Conservation (phyloP, 2,329 filamentous ascomycete genomes). For the Pyrenophora graminea region DNA sequence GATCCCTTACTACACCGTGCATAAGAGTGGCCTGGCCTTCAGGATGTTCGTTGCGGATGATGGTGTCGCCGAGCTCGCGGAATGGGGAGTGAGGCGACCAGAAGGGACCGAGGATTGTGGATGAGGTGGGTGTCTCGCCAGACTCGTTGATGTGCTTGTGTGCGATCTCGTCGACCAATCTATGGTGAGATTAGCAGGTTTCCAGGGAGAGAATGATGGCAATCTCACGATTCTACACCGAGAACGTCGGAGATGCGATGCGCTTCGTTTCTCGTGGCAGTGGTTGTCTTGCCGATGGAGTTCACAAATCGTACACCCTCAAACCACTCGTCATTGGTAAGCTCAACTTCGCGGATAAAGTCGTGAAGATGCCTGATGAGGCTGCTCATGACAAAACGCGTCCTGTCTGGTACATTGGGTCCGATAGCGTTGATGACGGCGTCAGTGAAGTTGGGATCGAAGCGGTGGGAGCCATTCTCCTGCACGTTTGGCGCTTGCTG, state of each 20-base stretch:
- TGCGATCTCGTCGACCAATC: slow-evolving; percentile 69
- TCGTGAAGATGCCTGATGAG: slow-evolving; percentile 76
- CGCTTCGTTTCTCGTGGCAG: slow-evolving; percentile 72
- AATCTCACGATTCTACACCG: slow-evolving; percentile 69
- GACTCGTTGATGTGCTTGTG: slow-evolving; percentile 67
- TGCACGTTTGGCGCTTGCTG: slow-evolving; percentile 30
- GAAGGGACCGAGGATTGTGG: slow-evolving; percentile 77
- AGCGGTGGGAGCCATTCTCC: slow-evolving; percentile 48
- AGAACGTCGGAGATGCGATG: slow-evolving; percentile 74
- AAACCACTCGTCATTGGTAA: slow-evolving; percentile 78
- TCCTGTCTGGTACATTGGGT: slow-evolving; percentile 67
- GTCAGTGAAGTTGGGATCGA: slow-evolving; percentile 78
- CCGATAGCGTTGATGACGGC: slow-evolving; percentile 75
- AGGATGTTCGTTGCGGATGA: slow-evolving; percentile 65
- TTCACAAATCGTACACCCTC: slow-evolving; percentile 76
- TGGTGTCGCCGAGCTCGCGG: slow-evolving; percentile 67
- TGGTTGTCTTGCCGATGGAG: slow-evolving; percentile 70
- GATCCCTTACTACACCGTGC: slow-evolving; percentile 70
- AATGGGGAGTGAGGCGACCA: slow-evolving; percentile 77
- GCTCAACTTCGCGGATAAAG: slow-evolving; percentile 76
- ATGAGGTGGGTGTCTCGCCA: slow-evolving; percentile 69
- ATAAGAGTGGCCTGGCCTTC: slow-evolving; percentile 66
- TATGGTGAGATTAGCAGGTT: slow-evolving; percentile 31
- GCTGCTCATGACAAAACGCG: slow-evolving; percentile 65
- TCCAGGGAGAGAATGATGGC: neutral